Conservation (phyloP, 495 filamentous ascomycete species). For the Penicilliopsis zonata region DNA sequence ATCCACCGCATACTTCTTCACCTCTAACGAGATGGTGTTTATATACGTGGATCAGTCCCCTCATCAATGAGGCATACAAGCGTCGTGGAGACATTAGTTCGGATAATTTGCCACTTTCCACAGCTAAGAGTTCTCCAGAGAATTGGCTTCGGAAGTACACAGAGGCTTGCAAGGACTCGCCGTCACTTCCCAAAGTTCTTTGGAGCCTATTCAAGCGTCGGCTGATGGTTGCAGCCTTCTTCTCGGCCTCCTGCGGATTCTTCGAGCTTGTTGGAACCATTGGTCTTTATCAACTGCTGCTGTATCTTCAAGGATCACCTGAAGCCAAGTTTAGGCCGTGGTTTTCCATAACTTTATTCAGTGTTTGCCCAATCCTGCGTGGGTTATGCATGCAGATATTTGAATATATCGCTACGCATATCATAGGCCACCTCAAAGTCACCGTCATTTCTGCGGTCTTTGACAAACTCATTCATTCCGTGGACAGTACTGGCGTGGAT, state of each 20-base stretch:
- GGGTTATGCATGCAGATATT: conserved; percentile 2
- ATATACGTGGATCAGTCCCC: conserved; percentile 1
- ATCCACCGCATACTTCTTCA: not conserved
- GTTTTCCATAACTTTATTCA: conserved; percentile 1
- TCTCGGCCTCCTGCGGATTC: not conserved
- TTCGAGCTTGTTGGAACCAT: conserved; percentile 1
- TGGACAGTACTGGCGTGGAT: not conserved
- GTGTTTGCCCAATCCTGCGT: conserved; percentile 1
- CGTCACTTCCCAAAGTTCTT: not conserved
- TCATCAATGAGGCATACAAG: not conserved
- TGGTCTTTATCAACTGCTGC: conserved; percentile 1
- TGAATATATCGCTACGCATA: conserved; percentile 1
- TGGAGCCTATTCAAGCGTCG: conserved; percentile 1
- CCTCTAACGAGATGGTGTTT: conserved; percentile 1
- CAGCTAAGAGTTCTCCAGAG: not conserved
- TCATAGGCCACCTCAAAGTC: conserved; percentile 1
- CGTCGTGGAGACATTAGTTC: not conserved
- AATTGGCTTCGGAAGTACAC: not conserved
- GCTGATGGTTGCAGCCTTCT: not conserved
- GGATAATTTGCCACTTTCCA: not conserved
- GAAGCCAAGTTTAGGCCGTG: not conserved
- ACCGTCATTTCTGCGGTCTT: not conserved
- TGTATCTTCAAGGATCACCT: conserved; percentile 1
- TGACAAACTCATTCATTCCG: not conserved
- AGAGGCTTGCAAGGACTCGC: not conserved